Base-by-base conservation (phyloP, 2,329 filamentous ascomycete species). In the Hypocrella siamensis region DNA sequence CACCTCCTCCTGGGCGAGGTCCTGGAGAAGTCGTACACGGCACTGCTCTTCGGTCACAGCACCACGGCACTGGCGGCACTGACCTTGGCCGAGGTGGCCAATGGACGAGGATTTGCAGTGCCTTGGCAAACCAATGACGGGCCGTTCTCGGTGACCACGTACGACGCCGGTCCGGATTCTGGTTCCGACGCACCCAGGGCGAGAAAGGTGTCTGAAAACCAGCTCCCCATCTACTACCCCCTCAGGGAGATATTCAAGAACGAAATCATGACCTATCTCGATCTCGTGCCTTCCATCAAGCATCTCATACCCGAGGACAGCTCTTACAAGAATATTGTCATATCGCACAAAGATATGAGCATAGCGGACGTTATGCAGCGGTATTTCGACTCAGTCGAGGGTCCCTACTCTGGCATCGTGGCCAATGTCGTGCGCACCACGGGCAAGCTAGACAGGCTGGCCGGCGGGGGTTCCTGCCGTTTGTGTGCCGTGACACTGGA, bases 341-440 rank as follows among this genome's bases (percentile, higher is more conserved):
- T 74, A 3, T 79, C 70, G 19, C 75, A 79, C 42, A 81, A 77
- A 48, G 78, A 84, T 41, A 68, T 83, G 28, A 92, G 84, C 28
- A 94, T 98, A 45, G 85, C 94, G 48, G 79, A 86, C 42, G 69
- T 98, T 33, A 86, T 96, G 77, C 60, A 67, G 35, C 76, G 84
- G 35, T 98, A 94, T 52, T 93, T 98, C 46, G 71, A 74, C 41
- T 26, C 83, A 25, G 53, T 93, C 12, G 86, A 93, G 49, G 71
- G 74, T 41, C 79, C 79, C 36, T 94, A 92, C 47, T 82, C 86
- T 3, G 83, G 81, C 34, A 84, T 96, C 34, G 86, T 98, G 42
- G 79, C 86, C 19, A 98, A 98, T 50, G 90, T 98, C 8, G 88
- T 94, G 5, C 74, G 84, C 39, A 98, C 88, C 21, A 78, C 81